Base-by-base conservation (phyloP, 1,139 yeast genomes). In the Blastobotrys serpentis region DNA sequence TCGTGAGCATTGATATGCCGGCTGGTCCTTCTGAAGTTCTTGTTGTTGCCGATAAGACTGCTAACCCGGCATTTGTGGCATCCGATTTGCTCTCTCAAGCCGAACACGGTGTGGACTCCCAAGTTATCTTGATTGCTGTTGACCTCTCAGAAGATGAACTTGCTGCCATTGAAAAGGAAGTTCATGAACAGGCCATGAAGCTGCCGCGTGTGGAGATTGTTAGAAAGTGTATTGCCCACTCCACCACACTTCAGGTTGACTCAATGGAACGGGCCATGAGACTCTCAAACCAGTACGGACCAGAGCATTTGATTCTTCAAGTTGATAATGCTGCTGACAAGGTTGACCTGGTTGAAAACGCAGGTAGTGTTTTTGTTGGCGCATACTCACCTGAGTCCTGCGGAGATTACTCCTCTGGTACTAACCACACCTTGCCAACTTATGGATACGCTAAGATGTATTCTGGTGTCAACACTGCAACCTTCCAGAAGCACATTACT, bases 21-120 rank as follows among this genome's bases (percentile, higher is more conserved):
- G 99, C 99, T 19, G 99, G 99, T 3, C 99, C 99, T 22, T 86
- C 96, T 47, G 99, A 92, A 70, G 99, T 92, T 13, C 76, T 92
- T 55, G 98, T 92, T 14, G 76, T 92, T 60, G 96, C 97, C 40
- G 99, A 92, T 67, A 77, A 75, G 51, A 65, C 78, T 43, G 88
- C 98, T 4, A 96, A 88, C 68, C 90, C 95, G 13, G 96, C 90
- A 61, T 92, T 87, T 69, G 98, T 92, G 32, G 98, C 98, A 18
- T 81, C 92, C 59, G 99, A 92, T 66, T 76, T 92, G 65, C 76
- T 92, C 52, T 90, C 98, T 0, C 99, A 92, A 73, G 99, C 99
- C 23, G 99, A 92, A 72, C 99, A 92, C 67, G 99, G 99, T 55
- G 79, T 89, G 51, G 99, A 92, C 68, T 92, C 98, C 4, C 99